phyloP scores from a whole-genome alignment of 2,329 filamentous ascomycete species.

The Huntiella moniliformis region DNA sequence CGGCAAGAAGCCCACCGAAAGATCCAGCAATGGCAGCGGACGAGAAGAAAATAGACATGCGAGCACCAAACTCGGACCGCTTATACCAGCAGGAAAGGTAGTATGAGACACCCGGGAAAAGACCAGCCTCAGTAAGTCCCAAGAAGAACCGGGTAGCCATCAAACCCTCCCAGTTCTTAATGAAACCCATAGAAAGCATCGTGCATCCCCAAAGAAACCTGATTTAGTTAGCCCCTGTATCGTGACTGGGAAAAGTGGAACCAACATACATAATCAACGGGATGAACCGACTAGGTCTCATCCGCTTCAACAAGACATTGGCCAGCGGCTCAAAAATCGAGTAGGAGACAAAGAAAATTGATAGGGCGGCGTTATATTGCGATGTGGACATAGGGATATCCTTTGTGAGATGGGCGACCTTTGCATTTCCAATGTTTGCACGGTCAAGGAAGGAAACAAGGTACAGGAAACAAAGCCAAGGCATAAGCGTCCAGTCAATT shows the following conservation, averaged over 20 bases:
- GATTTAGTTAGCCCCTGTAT: constrained; percentile 13
- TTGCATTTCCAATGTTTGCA: constrained; percentile 61
- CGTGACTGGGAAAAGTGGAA: background rate
- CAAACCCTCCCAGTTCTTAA: constrained; percentile 42
- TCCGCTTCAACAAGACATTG: constrained; percentile 60
- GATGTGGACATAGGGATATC: constrained; percentile 43
- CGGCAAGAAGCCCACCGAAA: constrained; percentile 56
- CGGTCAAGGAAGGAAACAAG: constrained; percentile 56
- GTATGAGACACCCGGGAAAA: constrained; percentile 63
- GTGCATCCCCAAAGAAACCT: constrained; percentile 46
- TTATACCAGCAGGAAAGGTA: constrained; percentile 76
- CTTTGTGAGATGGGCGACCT: constrained; percentile 32
- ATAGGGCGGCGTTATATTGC: constrained; percentile 57
- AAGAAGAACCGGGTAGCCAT: constrained; percentile 54
- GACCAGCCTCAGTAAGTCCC: constrained; percentile 53
- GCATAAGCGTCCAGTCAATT: constrained; percentile 41
- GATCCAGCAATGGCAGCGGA: constrained; percentile 63
- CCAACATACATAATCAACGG: constrained; percentile 55
- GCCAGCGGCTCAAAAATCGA: constrained; percentile 59
- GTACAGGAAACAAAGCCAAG: constrained; percentile 53
- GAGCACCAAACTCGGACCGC: constrained; percentile 59
- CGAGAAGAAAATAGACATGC: constrained; percentile 68
- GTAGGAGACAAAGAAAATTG: constrained; percentile 79
- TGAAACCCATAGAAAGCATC: constrained; percentile 53
- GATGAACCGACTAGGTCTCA: constrained; percentile 62